Percentiles rank a stretch among this genome's conserved stretches.
Conservation (phyloP, 2,329 filamentous ascomycete genomes). For the Akanthomyces lecanii region DNA sequence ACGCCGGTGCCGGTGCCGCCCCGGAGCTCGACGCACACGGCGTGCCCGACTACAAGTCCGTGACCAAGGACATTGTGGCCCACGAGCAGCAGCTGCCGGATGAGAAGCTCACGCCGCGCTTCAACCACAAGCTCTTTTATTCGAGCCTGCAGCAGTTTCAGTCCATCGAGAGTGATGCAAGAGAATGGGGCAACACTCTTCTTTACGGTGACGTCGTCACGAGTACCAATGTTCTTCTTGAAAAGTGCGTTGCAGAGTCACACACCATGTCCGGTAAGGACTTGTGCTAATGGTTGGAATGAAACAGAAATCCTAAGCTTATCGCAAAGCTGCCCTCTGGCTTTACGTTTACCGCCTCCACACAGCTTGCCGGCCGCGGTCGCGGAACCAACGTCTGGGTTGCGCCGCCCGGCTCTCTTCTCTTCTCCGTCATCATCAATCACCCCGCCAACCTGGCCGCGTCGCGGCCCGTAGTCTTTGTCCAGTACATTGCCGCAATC, state of each 20-base stretch:
- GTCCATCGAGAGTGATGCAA: constrained; percentile 47
- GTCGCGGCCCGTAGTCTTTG: constrained; percentile 78
- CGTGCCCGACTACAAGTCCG: constrained; percentile 68
- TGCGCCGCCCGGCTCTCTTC: constrained; percentile 76
- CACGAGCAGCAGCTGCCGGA: constrained; percentile 67
- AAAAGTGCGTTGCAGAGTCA: constrained; percentile 57
- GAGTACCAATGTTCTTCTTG: constrained; percentile 87
- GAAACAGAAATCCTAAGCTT: constrained; percentile 65
- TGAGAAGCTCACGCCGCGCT: constrained; percentile 72
- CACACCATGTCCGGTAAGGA: constrained; percentile 50
- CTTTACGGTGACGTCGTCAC: constrained; percentile 91
- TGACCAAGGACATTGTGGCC: constrained; percentile 69
- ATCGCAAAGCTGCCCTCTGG: constrained; percentile 74
- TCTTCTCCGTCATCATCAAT: constrained; percentile 84
- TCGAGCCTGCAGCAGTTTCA: constrained; percentile 66
- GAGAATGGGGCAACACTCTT: constrained; percentile 70
- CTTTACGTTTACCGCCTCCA: constrained; percentile 84
- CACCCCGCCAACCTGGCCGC: constrained; percentile 71
- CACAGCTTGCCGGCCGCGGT: constrained; percentile 81
- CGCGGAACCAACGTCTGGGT: constrained; percentile 94
- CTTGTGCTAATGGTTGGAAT: constrained; percentile 47
- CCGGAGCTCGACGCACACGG: constrained; percentile 43
- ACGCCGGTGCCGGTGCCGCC: constrained; percentile 21
- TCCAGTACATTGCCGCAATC: constrained; percentile 88
- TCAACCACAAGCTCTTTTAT: constrained; percentile 80